These are phyloP conservation scores for Penicillium canescens DNA, from an alignment of 495 filamentous ascomycete species.

Conservation along the genomic window DNA sequence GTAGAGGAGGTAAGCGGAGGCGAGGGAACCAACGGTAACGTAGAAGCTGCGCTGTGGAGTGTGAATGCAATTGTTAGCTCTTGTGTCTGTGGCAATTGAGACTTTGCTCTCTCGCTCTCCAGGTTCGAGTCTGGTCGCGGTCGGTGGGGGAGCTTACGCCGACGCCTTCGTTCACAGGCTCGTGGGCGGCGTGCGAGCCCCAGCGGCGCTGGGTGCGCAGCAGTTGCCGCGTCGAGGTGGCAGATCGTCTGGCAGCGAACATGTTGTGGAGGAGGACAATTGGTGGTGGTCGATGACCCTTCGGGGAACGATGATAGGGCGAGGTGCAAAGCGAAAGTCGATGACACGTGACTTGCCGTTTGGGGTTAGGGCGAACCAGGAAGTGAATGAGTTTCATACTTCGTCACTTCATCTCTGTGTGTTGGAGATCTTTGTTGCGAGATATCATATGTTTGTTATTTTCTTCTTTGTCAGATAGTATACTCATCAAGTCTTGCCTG, in stretches of 20 bases:
- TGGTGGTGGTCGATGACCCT: slow-evolving; percentile 34
- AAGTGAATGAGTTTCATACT: background rate
- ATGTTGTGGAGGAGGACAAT: slow-evolving; percentile 40
- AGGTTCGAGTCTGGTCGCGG: slow-evolving; percentile 7
- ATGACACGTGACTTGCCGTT: slow-evolving; percentile 23
- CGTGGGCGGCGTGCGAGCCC: slow-evolving; percentile 47
- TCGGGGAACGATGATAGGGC: slow-evolving; percentile 27
- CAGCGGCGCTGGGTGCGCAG: slow-evolving; percentile 48
- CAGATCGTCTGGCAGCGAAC: slow-evolving; percentile 47
- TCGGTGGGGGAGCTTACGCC: slow-evolving; percentile 55
- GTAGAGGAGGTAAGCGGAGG: slow-evolving; percentile 60
- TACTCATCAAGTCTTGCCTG: too few species aligned
- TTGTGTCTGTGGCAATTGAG: slow-evolving; percentile 9
- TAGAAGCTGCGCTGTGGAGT: slow-evolving; percentile 63
- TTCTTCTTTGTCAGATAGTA: too few species aligned
- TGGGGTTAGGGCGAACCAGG: slow-evolving; percentile 18
- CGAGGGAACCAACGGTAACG: slow-evolving; percentile 58
- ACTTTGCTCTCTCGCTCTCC: slow-evolving; percentile 7
- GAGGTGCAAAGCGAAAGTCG: slow-evolving; percentile 26
- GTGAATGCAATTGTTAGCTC: slow-evolving; percentile 15
- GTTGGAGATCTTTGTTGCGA: too few species aligned
- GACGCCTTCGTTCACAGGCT: slow-evolving; percentile 60
- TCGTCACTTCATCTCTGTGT: background rate
- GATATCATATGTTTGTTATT: too few species aligned
- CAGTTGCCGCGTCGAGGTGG: slow-evolving; percentile 41